These are phyloP conservation scores for Isoetes taiwanensis DNA, from an alignment of 75 land plant species.

Conservation along the genomic window DNA sequence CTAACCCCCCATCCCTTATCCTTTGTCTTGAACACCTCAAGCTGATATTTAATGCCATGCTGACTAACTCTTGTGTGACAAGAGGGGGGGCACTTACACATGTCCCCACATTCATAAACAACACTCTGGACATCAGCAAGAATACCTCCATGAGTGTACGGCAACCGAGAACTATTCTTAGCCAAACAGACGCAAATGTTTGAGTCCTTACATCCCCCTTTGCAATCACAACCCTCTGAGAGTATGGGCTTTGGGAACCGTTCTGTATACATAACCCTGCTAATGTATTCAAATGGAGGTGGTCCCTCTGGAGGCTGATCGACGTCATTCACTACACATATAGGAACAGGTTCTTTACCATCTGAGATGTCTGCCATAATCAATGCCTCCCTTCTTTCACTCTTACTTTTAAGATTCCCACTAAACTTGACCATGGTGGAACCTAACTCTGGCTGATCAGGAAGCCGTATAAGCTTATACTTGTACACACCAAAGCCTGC, in stretches of 20 bases:
- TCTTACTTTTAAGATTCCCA: not conserved
- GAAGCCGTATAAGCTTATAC: conserved; percentile 43
- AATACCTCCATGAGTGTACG: conserved; percentile 48
- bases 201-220: conserved; percentile 14
- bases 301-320: conserved; percentile 34
- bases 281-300: conserved; percentile 31
- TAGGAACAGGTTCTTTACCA: conserved; percentile 31
- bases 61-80: conserved; percentile 51
- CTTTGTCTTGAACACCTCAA: conserved; percentile 61
- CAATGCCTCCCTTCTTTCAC: conserved; percentile 3
- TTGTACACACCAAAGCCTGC: conserved; percentile 62
- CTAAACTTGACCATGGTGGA: conserved; percentile 29
- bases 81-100: conserved; percentile 36
- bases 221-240: conserved; percentile 38
- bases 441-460: conserved; percentile 49
- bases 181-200: conserved; percentile 32
- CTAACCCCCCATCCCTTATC: conserved; percentile 23
- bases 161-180: conserved; percentile 45
- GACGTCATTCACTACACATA: conserved; percentile 44
- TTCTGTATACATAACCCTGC: conserved; percentile 29
- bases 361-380: conserved; percentile 43
- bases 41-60: conserved; percentile 25
- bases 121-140: conserved; percentile 43
- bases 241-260: not conserved
- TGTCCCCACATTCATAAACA: conserved; percentile 51